Conservation (phyloP, 345 rosid genomes). For the Melastoma malabathricum region DNA sequence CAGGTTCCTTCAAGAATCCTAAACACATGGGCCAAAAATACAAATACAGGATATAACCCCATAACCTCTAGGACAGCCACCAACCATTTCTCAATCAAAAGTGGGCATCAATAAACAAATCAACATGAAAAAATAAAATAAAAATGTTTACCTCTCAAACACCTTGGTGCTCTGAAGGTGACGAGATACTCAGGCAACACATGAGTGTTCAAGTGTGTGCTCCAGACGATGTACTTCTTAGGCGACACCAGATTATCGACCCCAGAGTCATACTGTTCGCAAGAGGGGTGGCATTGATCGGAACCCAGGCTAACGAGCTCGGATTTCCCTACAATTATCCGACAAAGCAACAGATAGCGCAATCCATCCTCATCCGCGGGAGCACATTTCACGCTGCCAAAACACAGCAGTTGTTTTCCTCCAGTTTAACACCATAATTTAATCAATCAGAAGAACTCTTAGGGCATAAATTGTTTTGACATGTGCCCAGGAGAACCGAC, state of each 20-base stretch:
- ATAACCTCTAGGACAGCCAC: too few species aligned
- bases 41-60: too few species aligned
- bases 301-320: slow-evolving; percentile 51
- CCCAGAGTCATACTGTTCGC: slow-evolving; percentile 56
- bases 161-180: slow-evolving; percentile 40
- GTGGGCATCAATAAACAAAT: too few species aligned
- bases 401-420: neutral
- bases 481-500: neutral
- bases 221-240: slow-evolving; percentile 59
- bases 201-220: slow-evolving; percentile 55
- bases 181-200: slow-evolving; percentile 54
- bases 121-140: neutral
- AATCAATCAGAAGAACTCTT: neutral
- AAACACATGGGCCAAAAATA: too few species aligned
- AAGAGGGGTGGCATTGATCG: slow-evolving; percentile 40
- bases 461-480: too few species aligned
- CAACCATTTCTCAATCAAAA: too few species aligned
- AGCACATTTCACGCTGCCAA: slow-evolving; percentile 35
- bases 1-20: slow-evolving; percentile 19
- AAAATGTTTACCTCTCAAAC: slow-evolving; percentile 6
- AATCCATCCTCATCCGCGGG: slow-evolving; percentile 36
- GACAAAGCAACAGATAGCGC: slow-evolving; percentile 57
- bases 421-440: neutral
- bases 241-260: slow-evolving; percentile 41
- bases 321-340: slow-evolving; percentile 51